Evolutionary conservation across 768 basidiomycete species (phyloP), one percentile per base, ranked within the genome.

Genomic region (Hericium rajendrae): DNA sequence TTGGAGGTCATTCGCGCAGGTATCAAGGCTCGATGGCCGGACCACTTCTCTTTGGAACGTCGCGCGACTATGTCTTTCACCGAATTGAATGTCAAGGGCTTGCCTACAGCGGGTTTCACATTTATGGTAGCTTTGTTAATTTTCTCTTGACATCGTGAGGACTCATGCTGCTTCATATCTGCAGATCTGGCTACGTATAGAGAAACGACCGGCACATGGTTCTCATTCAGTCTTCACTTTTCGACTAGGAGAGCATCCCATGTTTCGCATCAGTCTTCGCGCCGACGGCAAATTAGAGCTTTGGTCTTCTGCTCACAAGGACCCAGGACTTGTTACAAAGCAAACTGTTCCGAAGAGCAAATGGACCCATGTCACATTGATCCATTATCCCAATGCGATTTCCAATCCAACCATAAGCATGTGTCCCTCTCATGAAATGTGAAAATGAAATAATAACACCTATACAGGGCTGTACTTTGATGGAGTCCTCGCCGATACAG

Each of bases 21-120:
- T 2, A 84, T 88, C 76, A 85, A 81, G 67, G 82, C 83, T 40
- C 78, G 82, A 38, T 92, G 90, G 91, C 82, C 86, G 0, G 80
- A 83, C 56, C 90, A 92, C 66, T 79, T 93, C 59, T 86, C 82
- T 2, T 71, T 91, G 63, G 82, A 83, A 65, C 76, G 77, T 2
- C 67, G 72, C 5, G 79, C 85, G 2, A 71, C 78, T 9, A 61
- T 90, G 6, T 71, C 74, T 3, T 66, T 85, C 37, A 69, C 70
- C 1, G 78, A 82, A 48, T 71, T 74, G n/a, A 71, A 69, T n/a
- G 66, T 69, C 38, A 78, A 76, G 58, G 79, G 80, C 0, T 68
- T 90, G 48, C 84, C 86, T 0, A 62, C 72, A 1, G 69, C 76
- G 12, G 91, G 89, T 0, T 81, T 90, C 64, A 86, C 88, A 2